Base-by-base conservation (phyloP, 148 eudicot genomes). In the Chenopodium quinoa region DNA sequence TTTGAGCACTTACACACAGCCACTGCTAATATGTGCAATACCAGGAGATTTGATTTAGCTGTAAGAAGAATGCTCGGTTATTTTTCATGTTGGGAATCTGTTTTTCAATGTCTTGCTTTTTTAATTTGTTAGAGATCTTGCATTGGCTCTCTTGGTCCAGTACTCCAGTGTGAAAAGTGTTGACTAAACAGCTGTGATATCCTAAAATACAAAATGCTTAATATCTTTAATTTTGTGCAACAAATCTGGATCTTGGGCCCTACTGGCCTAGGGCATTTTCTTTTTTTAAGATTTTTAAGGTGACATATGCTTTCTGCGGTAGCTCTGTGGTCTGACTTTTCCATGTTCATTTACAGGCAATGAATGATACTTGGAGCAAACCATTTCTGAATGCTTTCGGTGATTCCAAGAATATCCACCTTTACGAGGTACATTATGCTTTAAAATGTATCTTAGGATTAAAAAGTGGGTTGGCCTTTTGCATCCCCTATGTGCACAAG, bases 361-460 rank as follows among this genome's bases (percentile, higher is more conserved):
- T 96, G 98, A 82, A 89, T 78, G 91, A 92, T 78, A 90, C 99
- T 71, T 96, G 99, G 99, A 93, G 87, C 81, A 71, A 58, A 75
- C 95, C 99, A 27, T 96, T 96, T 79, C 84, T 88, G 50, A 81
- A 92, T 34, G 68, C 85, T 71, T 91, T 89, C 84, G 80, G 80
- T 11, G 81, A 90, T 75, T 88, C 91, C 19, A 85, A 84, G 62
- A 85, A 83, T 72, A 88, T 91, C 77, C 90, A 87, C 76, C 65
- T 96, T 27, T 96, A 92, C 84, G 92, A 96, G 99, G 98, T 96
- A 93, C 29, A 22, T 74, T 4, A 8, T 20, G 7, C 22, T 40
- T 3, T 10, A 20, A 72, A 16, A 37, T 37, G 17, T 48, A 23
- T 20, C 75, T 74, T 48, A 5, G 62, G 31, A 25, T 22, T 63